Evolutionary conservation across 1,284 basidiomycete species (phyloP).

Genomic region (Cystobasidium slooffiae): DNA sequence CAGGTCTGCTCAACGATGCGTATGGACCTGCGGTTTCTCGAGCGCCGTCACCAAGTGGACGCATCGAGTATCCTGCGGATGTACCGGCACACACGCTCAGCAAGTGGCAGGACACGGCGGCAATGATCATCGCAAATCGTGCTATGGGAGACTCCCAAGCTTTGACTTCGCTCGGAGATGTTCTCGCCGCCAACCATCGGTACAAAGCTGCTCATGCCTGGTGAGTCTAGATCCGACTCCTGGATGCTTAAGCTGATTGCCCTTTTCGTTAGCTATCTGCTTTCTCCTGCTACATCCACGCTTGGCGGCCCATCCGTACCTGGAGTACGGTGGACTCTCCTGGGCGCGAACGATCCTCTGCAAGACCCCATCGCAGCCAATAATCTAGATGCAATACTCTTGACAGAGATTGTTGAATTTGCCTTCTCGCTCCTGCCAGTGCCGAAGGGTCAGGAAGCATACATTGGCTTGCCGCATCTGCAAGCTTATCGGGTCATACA

Average conservation of each 20-base stretch:
- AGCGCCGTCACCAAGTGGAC: constrained; percentile 16
- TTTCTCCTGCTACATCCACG: constrained; percentile 80
- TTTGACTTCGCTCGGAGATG: constrained; percentile 84
- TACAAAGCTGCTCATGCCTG: constrained; percentile 88
- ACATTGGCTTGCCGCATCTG: constrained; percentile 79
- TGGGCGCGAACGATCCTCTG: constrained; percentile 69
- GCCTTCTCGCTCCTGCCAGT: constrained; percentile 75
- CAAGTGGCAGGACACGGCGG: constrained; percentile 83
- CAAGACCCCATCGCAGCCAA: constrained; percentile 64
- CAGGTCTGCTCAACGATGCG: neutral
- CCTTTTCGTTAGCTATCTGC: constrained; percentile 70
- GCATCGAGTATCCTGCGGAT: constrained; percentile 29
- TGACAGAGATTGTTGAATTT: constrained; percentile 92
- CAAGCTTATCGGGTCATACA: constrained; percentile 86
- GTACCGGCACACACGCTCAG: constrained; percentile 61
- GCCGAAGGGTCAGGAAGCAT: constrained; percentile 83
- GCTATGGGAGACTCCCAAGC: constrained; percentile 66
- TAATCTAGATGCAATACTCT: constrained; percentile 78
- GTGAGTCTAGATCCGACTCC: constrained; percentile 60
- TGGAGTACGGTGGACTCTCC: constrained; percentile 56
- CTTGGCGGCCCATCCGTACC: constrained; percentile 61
- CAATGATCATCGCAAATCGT: constrained; percentile 80
- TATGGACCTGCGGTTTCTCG: constrained; percentile 19
- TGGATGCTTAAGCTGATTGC: constrained; percentile 12
- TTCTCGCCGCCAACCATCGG: constrained; percentile 72